Base-by-base conservation (phyloP, 2,329 filamentous ascomycete genomes). In the Xylogone sp. region DNA sequence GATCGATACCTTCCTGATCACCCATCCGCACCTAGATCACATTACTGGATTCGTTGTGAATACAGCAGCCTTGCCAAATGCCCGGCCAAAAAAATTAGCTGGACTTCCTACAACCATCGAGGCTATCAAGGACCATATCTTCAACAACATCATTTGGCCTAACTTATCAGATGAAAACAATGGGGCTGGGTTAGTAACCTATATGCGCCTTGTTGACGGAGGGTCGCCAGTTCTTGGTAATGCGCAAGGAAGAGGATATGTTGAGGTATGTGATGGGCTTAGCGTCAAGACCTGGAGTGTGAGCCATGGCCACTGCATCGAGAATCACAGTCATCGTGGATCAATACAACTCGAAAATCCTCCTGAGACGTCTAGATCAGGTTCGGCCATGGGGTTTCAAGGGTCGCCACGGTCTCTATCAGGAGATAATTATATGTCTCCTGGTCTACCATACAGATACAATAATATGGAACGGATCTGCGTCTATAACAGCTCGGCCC, bases 121-220 rank as follows among this genome's bases (percentile, higher is more conserved):
- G 44, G 92, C 93, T 0, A 86, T 99, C 69, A 97, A 96, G 68
- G 84, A 78, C 1, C 92, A 99, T 69, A 90, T 99, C 53, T 99
- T 99, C 75, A 99, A 99, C 70, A 95, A 97, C 64, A 75, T 96
- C 52, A 96, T 97, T 49, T 99, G 94, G 94, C 94, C 94, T 0
- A 99, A 99, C 60, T 73, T 99, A 39, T 95, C 90, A 0, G 93
- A 99, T 64, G 94, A 99, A 71, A 94, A 96, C 67, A 91, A 92
- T 29, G 94, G 94, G 21, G 92, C 92, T 3, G 94, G 94, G 0
- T 78, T 99, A 22, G 84, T 99, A 29, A 96, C 90, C 0, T 97
- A 96, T 61, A 86, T 91, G 67, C 83, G 94, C 16, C 76, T 99
- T 9, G 86, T 90, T 4, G 92, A 97, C 65, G 93, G 92, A 10